A percentile compares a stretch with the other conserved stretches of the same genome.
These are phyloP conservation scores for Hypoxylon sp. DNA, from an alignment of 2,329 filamentous ascomycete species.

Conservation along the genomic window DNA sequence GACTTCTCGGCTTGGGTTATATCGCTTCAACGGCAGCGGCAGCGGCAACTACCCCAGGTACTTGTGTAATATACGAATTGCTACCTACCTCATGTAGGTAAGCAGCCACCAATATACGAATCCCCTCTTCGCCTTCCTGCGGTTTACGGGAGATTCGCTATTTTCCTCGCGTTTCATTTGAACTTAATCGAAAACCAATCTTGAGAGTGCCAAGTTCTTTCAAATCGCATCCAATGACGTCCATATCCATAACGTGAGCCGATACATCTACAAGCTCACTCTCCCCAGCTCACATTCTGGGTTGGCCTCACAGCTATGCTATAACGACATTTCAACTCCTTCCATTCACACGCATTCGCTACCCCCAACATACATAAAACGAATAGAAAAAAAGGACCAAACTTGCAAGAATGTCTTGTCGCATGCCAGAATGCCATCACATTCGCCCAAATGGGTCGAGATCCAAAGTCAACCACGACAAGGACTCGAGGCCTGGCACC, in stretches of 20 bases:
- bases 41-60: background rate
- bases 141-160: conserved; percentile 6
- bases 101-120: background rate
- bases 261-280: background rate
- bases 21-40: background rate
- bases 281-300: conserved; percentile 3
- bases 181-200: background rate
- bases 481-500: conserved; percentile 32
- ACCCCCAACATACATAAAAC: conserved; percentile 20
- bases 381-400: conserved; percentile 2
- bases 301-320: conserved; percentile 11
- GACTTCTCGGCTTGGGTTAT: background rate
- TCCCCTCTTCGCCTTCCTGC: conserved; percentile 10
- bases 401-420: conserved; percentile 35
- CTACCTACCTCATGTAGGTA: conserved; percentile 2
- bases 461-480: conserved; percentile 40
- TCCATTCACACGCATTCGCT: conserved; percentile 29
- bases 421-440: conserved; percentile 35
- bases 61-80: background rate
- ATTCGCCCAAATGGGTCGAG: conserved; percentile 29
- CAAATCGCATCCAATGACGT: background rate
- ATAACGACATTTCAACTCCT: conserved; percentile 6
- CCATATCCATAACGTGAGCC: background rate
- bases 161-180: conserved; percentile 4
- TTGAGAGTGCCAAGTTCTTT: background rate